Evolutionary conservation across 331 rosid genomes (phyloP), one percentile per base, ranked within the genome.

Genomic region (Phaseolus coccineus): DNA sequence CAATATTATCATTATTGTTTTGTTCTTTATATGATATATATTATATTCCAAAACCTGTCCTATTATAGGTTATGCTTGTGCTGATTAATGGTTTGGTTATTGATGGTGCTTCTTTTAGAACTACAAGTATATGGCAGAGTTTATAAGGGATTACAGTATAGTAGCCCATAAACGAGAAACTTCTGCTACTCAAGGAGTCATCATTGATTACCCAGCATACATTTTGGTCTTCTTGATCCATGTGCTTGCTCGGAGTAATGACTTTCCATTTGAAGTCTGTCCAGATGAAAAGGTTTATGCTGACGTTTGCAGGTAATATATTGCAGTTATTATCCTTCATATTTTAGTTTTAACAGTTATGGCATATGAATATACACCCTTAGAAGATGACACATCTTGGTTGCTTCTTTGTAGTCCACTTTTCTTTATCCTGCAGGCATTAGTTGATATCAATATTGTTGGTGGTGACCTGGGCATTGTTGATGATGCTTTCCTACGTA

Each of bases 331-430:
- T 66, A 59, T 79, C 67, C 56, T 9, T 42, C 56, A 64, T 77
- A 39, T 66, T 71, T 64, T 71, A 42, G 55, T 63, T 67, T 47
- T 68, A 48, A 16, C 53, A 13, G 57, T 78, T 71, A 61, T 59
- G 51, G 28, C 63, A 30, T 47, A 66, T 46, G 33, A 67, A 27
- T 37, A 46, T 78, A 51, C n/a, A 61, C 35, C 30, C 44, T 37
- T 61, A 74, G 55, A 69, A 73, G 71, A 68, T 77, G 80, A 68
- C 70, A 15, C 82, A 69, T 69, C 76, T 62, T 83, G 77, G 71
- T 73, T 87, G 59, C 85, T 84, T 76, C 78, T 85, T 82, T 89
- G 94, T 84, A 95, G 99, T 76, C 99, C 99, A 33, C 93, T 95
- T 51, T 85, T 91, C 81, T 83, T 78, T 84, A 76, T 90, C 22